A percentile compares a stretch with the other conserved stretches of the same genome.
Conservation (phyloP, 2,329 filamentous ascomycete genomes). For the Rutstroemia sp. region DNA sequence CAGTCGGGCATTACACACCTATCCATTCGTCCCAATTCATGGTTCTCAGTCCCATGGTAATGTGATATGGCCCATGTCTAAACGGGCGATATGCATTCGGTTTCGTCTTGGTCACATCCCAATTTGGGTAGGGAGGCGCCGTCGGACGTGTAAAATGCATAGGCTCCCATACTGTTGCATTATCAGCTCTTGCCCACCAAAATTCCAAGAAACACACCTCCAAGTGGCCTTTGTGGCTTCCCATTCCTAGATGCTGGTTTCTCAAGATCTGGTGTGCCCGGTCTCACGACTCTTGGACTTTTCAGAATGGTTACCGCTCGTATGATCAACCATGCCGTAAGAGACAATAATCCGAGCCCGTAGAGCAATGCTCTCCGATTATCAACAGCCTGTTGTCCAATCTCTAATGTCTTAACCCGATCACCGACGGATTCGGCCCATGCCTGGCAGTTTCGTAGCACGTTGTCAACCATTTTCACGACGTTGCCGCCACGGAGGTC, state of each 20-base stretch:
- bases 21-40: conserved; percentile 32
- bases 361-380: conserved; percentile 20
- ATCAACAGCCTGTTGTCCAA: conserved; percentile 8
- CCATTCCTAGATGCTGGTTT: conserved; percentile 21
- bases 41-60: conserved; percentile 30
- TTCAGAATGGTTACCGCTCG: conserved; percentile 17
- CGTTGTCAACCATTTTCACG: conserved; percentile 12
- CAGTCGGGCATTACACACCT: conserved; percentile 16
- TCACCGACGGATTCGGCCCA: conserved; percentile 9
- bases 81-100: conserved; percentile 30
- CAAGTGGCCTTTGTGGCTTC: conserved; percentile 20
- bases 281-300: conserved; percentile 15
- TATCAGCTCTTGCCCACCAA: conserved; percentile 9
- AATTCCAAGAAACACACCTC: conserved; percentile 18
- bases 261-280: conserved; percentile 26
- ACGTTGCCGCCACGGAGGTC: background rate
- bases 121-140: conserved; percentile 22
- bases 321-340: conserved; percentile 20
- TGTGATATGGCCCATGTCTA: conserved; percentile 28
- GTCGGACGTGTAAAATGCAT: conserved; percentile 27
- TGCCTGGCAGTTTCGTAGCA: conserved; percentile 10
- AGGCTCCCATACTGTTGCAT: conserved; percentile 26
- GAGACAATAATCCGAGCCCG: conserved; percentile 10
- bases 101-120: conserved; percentile 27
- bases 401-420: conserved; percentile 6